phyloP scores from a whole-genome alignment of 352 stramenopile genomes.

The Peronospora farinosa region DNA sequence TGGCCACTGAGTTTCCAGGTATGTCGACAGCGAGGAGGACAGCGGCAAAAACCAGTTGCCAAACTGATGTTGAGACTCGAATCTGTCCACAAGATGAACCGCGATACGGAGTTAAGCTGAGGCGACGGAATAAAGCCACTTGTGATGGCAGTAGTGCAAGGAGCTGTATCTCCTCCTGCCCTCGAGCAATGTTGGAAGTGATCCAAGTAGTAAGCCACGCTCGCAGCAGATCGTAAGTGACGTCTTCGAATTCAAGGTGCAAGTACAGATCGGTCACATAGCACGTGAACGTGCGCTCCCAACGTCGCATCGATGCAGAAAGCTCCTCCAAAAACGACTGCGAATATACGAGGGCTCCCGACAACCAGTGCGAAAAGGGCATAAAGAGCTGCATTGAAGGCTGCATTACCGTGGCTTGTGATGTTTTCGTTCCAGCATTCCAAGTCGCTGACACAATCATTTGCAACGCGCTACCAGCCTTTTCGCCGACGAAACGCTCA shows the following conservation, averaged over 20 bases:
- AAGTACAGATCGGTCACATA: constrained; percentile 52
- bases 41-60: constrained; percentile 29
- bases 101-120: constrained; percentile 18
- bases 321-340: constrained; percentile 30
- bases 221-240: constrained; percentile 20
- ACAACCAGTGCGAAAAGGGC: constrained; percentile 29
- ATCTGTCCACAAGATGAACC: not conserved
- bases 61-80: constrained; percentile 20
- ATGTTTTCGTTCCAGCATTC: constrained; percentile 2
- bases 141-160: constrained; percentile 44
- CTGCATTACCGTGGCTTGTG: not conserved
- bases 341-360: constrained; percentile 29
- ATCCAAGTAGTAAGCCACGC: constrained; percentile 53
- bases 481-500: constrained; percentile 12
- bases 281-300: constrained; percentile 39
- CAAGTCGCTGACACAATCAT: constrained; percentile 11
- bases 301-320: constrained; percentile 20
- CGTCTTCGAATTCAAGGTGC: constrained; percentile 43
- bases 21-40: constrained; percentile 19
- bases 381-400: constrained; percentile 26
- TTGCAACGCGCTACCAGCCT: constrained; percentile 1
- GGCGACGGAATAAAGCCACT: constrained; percentile 39
- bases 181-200: constrained; percentile 25
- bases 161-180: constrained; percentile 17
- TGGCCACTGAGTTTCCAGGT: not conserved